Base-by-base conservation (phyloP, 2,329 filamentous ascomycete species). In the Colletotrichum sp. region DNA sequence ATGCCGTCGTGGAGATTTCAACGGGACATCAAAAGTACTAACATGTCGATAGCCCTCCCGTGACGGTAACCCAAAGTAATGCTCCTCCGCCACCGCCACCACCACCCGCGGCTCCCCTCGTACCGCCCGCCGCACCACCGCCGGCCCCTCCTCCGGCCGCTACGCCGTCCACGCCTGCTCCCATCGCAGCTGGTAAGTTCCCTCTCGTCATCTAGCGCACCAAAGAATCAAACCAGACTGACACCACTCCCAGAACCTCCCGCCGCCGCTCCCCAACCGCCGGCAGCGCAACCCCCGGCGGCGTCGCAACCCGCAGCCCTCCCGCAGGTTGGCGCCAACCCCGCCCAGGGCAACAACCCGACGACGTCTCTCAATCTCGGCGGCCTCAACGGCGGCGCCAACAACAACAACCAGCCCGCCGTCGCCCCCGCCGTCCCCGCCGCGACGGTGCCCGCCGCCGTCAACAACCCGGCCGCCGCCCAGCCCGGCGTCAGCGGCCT, bases 401-500 rank as follows among this genome's bases (percentile, higher is more conserved):
- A 6, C 44, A 52, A 22, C 44, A 52, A 52, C 12, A 52, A 52
- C 44, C 44, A 52, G 44, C 44, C 44, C 44, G 44, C 44, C 6
- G n/a, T 49, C 19, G 52, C 22, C 63, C 57, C 57, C 11, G 75
- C 77, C 3, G 78, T 77, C 6, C 78, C 80, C 22, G 78, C 80
- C 8, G 69, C 69, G 52, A 72, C 75, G 27, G 67, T 65, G 3
- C 70, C 78, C 4, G 77, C 80, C 11, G 78, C 79, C 4, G 81
- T 80, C 4, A 72, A 72, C 63, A 64, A 57, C 34, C 49, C 67
- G n/a, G 75, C 80, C 11, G 77, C 72, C 61, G 9, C 75, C 78
- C 16, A 77, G 75, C 32, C 78, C 19, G 79, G 80, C 1, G 84
- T 88, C 72, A 82, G 88, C 36, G 86, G 85, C 11, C 72, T 89